Evolutionary conservation across 1,284 basidiomycete species (phyloP).

Genomic region (Apiotrichum sp.): DNA sequence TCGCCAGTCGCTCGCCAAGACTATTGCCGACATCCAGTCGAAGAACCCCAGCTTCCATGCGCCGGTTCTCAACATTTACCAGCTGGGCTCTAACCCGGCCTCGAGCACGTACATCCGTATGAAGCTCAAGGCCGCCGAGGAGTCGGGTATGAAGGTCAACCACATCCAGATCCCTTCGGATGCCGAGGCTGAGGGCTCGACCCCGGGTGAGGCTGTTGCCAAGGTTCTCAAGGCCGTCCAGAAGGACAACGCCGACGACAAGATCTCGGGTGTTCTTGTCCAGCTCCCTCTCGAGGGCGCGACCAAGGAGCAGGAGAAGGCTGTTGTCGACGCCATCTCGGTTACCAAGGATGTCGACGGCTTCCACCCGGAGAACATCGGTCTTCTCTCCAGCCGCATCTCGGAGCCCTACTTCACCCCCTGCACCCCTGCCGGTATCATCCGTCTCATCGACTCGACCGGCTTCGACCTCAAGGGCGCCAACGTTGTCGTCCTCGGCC

Average conservation of each 20-base stretch:
- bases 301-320: slow-evolving; percentile 74
- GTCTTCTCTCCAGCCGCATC: slow-evolving; percentile 85
- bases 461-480: slow-evolving; percentile 68
- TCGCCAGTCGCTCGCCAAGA: slow-evolving; percentile 63
- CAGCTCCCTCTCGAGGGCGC: slow-evolving; percentile 91
- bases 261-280: slow-evolving; percentile 84
- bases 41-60: slow-evolving; percentile 78
- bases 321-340: slow-evolving; percentile 87
- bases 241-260: slow-evolving; percentile 75
- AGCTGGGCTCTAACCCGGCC: slow-evolving; percentile 86
- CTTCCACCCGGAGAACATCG: slow-evolving; percentile 99
- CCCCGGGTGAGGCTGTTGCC: slow-evolving; percentile 51
- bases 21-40: slow-evolving; percentile 57
- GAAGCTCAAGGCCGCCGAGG: slow-evolving; percentile 93
- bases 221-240: slow-evolving; percentile 73
- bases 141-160: slow-evolving; percentile 84
- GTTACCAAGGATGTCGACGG: slow-evolving; percentile 97
- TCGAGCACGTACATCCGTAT: slow-evolving; percentile 92
- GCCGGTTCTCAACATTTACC: slow-evolving; percentile 78
- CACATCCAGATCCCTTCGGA: slow-evolving; percentile 72
- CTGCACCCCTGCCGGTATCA: slow-evolving; percentile 91
- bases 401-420: slow-evolving; percentile 86
- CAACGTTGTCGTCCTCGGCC: slow-evolving; percentile 86
- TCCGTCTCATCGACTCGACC: slow-evolving; percentile 81
- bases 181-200: slow-evolving; percentile 47